Evolutionary conservation across 1,284 basidiomycete genomes (phyloP).

Genomic region (Ustilago shanxiensis): DNA sequence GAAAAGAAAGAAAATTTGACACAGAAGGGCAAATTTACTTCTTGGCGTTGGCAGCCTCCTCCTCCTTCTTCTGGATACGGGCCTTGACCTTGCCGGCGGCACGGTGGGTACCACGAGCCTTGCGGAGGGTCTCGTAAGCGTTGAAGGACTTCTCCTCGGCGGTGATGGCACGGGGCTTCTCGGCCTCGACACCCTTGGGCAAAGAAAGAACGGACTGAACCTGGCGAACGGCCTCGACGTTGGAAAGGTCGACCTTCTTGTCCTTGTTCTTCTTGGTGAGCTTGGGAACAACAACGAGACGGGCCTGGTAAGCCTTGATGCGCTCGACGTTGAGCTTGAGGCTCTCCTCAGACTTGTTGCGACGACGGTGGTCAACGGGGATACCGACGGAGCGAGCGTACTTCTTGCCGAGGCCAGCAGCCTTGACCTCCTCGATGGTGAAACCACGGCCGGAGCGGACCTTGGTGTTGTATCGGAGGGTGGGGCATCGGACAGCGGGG

Average conservation of each 20-base stretch:
- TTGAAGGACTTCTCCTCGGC: conserved; percentile 88
- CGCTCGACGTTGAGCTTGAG: conserved; percentile 95
- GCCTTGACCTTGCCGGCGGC: conserved; percentile 88
- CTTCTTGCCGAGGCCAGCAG: conserved; percentile 94
- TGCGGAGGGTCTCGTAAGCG: conserved; percentile 86
- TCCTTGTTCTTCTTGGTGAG: conserved; percentile 85
- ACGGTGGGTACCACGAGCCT: conserved; percentile 84
- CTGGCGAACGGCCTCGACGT: conserved; percentile 81
- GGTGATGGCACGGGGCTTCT: conserved; percentile 93
- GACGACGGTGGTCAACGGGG: conserved; percentile 95
- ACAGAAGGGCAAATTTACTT: conserved; percentile 76
- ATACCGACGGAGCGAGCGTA: conserved; percentile 93
- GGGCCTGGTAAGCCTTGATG: conserved; percentile 90
- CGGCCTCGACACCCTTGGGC: conserved; percentile 77
- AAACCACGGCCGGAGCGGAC: conserved; percentile 97
- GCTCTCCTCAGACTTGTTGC: conserved; percentile 97
- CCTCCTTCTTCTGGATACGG: conserved; percentile 78
- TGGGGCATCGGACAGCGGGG: conserved; percentile 95
- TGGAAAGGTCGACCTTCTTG: conserved; percentile 83
- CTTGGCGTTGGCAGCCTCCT: conserved; percentile 92
- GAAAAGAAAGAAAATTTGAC: neutral
- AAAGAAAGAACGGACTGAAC: conserved; percentile 72
- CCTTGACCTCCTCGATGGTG: conserved; percentile 94
- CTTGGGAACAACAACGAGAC: conserved; percentile 86
- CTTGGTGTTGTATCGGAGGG: conserved; percentile 98